Conservation (phyloP, 495 filamentous ascomycete species). For the Penicillium desertorum region DNA sequence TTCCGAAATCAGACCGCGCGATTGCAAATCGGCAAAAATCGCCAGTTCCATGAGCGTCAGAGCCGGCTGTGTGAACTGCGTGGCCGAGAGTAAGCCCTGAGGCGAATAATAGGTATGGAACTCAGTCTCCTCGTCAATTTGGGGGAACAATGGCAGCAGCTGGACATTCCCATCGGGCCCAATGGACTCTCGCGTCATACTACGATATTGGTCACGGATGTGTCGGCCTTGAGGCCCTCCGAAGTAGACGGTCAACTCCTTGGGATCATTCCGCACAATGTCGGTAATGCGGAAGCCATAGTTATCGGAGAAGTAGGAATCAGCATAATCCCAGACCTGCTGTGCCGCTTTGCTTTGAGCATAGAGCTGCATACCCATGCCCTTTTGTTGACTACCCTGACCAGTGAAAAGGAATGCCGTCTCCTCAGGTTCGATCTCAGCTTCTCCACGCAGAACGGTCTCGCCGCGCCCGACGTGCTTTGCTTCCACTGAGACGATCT, state of each 20-base stretch:
- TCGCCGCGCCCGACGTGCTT: not conserved
- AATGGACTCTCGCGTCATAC: constrained; percentile 12
- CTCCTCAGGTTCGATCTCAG: constrained; percentile 33
- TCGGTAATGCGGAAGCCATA: constrained; percentile 27
- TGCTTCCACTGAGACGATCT: constrained; percentile 11
- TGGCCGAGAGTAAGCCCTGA: constrained; percentile 37
- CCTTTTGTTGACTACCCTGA: constrained; percentile 42
- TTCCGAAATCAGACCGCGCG: constrained; percentile 28
- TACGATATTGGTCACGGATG: constrained; percentile 17
- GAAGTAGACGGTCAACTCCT: constrained; percentile 42
- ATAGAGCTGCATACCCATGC: constrained; percentile 48
- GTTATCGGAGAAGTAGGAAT: constrained; percentile 31
- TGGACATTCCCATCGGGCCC: too few species aligned
- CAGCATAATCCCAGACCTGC: constrained; percentile 42
- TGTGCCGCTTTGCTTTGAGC: constrained; percentile 30
- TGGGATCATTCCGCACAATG: constrained; percentile 41
- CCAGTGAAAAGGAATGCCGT: constrained; percentile 48
- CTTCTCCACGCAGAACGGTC: constrained; percentile 35
- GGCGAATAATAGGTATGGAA: too few species aligned
- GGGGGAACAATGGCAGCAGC: too few species aligned
- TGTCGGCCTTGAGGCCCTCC: constrained; percentile 5
- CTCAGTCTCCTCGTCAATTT: too few species aligned
- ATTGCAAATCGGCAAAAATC: constrained; percentile 31
- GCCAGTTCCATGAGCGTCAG: constrained; percentile 40
- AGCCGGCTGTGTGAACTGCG: constrained; percentile 46